A percentile compares a stretch with the other conserved stretches of the same genome.
These are phyloP conservation scores for Colletotrichum coccodes DNA, from an alignment of 2,329 filamentous ascomycete genomes.

Conservation along the genomic window DNA sequence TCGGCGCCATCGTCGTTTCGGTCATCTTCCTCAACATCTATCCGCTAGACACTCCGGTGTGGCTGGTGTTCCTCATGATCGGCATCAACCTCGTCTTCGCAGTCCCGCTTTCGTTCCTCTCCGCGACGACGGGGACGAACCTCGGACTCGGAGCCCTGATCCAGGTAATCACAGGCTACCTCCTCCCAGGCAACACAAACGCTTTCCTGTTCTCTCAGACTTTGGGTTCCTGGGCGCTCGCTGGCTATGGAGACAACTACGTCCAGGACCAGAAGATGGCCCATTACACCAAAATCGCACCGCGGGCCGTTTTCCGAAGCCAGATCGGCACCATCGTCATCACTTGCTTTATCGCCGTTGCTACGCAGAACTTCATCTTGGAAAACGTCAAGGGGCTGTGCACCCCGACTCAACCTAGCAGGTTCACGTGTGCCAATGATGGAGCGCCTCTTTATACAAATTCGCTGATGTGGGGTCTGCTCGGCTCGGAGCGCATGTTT, in stretches of 20 bases:
- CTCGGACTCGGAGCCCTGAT: conserved; percentile 52
- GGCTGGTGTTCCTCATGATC: conserved; percentile 44
- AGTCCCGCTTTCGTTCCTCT: conserved; percentile 54
- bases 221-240: conserved; percentile 43
- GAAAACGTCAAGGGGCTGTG: conserved; percentile 47
- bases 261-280: conserved; percentile 46
- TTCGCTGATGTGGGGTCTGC: conserved; percentile 43
- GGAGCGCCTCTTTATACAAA: conserved; percentile 42
- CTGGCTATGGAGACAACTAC: conserved; percentile 53
- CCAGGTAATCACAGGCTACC: conserved; percentile 57
- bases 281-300: conserved; percentile 45
- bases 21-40: conserved; percentile 43
- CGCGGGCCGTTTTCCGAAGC: conserved; percentile 46
- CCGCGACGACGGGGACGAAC: conserved; percentile 56
- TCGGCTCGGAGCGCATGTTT: conserved; percentile 48
- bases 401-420: conserved; percentile 44
- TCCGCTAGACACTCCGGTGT: conserved; percentile 41
- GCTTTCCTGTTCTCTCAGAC: conserved; percentile 38
- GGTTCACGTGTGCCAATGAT: conserved; percentile 41
- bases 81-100: conserved; percentile 51
- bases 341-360: conserved; percentile 50
- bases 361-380: conserved; percentile 53
- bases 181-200: conserved; percentile 47
- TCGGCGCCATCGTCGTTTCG: conserved; percentile 44
- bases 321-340: conserved; percentile 56